These are phyloP conservation scores for Dovyalis caffra DNA, from an alignment of 345 rosid species.

Conservation along the genomic window DNA sequence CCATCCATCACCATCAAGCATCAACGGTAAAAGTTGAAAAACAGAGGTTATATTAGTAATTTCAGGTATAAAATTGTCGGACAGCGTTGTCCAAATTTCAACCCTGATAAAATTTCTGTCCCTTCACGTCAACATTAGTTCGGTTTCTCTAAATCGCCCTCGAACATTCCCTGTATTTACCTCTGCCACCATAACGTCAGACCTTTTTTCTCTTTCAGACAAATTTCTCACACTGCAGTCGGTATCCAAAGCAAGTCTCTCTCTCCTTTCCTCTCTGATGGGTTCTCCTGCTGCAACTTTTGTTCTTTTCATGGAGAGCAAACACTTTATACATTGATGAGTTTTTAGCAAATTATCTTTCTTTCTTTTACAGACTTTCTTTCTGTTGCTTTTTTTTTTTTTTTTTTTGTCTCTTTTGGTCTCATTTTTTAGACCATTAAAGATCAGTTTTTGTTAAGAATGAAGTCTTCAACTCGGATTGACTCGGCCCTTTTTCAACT, in stretches of 20 bases:
- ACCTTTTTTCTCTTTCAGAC: neutral
- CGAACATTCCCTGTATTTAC: neutral
- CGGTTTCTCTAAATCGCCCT: neutral
- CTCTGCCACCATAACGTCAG: neutral
- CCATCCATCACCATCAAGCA: neutral
- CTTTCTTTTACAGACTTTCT: neutral
- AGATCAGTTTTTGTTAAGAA: conserved; percentile 35
- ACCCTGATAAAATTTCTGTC: neutral
- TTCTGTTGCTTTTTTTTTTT: neutral
- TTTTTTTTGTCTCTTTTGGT: neutral
- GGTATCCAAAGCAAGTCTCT: conserved; percentile 16
- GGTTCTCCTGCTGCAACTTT: neutral
- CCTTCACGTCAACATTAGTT: neutral
- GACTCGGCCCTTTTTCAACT: conserved; percentile 28
- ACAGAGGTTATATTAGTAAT: neutral
- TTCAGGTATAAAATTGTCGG: neutral
- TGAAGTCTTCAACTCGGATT: conserved; percentile 84
- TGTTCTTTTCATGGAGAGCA: neutral
- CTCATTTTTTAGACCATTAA: conserved; percentile 1
- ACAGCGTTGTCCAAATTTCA: neutral
- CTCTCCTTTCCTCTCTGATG: neutral
- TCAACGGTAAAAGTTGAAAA: neutral
- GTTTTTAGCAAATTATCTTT: neutral
- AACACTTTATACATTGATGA: neutral
- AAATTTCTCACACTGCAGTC: neutral